Percentiles rank a stretch among this genome's conserved stretches.
These are phyloP conservation scores for Buxus sempervirens DNA, from an alignment of 164 flowering plant species.

Conservation along the genomic window DNA sequence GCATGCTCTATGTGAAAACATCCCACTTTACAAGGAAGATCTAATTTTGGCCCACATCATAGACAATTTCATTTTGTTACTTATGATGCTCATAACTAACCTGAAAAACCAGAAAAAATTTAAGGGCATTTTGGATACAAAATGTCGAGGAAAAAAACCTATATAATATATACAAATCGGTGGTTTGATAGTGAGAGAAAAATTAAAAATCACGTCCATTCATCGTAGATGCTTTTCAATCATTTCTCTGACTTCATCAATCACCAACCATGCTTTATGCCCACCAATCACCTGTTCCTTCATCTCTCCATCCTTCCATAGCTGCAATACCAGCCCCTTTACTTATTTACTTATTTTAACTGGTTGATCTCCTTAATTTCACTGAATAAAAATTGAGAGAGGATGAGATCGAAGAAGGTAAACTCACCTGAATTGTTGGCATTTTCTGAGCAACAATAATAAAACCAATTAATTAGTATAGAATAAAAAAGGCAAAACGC, in stretches of 20 bases:
- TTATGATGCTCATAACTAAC: too few species aligned
- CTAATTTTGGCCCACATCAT: too few species aligned
- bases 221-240: conserved; percentile 51
- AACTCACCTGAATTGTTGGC: conserved; percentile 91
- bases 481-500: not conserved
- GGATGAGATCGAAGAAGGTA: not conserved
- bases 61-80: too few species aligned
- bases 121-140: too few species aligned
- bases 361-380: too few species aligned
- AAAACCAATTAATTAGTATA: not conserved
- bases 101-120: too few species aligned
- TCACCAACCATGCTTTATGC: conserved; percentile 87
- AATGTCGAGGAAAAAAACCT: too few species aligned
- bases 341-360: not conserved
- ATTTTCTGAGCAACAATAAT: conserved; percentile 57
- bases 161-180: too few species aligned
- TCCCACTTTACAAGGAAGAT: too few species aligned
- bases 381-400: not conserved
- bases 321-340: conserved; percentile 27
- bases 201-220: not conserved
- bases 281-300: conserved; percentile 93
- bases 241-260: conserved; percentile 90
- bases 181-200: too few species aligned
- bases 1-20: too few species aligned
- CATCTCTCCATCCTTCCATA: conserved; percentile 96